Evolutionary conservation across 306 rosid genomes (phyloP), one percentile per base, ranked within the genome.

Genomic region (Sechiopsis laciniata): DNA sequence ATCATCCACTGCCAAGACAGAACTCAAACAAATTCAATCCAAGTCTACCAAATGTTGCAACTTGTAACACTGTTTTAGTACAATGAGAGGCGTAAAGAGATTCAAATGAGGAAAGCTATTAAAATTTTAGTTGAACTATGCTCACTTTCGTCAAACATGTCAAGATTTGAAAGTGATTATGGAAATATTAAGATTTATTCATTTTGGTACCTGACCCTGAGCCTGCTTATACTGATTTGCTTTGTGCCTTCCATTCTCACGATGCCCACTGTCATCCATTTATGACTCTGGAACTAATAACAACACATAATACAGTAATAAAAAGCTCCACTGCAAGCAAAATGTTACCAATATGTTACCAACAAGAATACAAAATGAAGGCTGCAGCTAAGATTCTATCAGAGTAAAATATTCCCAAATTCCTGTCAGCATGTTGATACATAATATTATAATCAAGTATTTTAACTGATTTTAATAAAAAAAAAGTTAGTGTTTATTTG

Each of bases 251-350:
- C 92, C 99, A 85, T 91, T 91, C 78, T 95, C 99, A 70, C 89
- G 90, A 74, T 88, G 95, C 76, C 92, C 95, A 35, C 88, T 82
- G 57, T 95, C 97, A 76, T 95, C 99, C 99, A 95, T 95, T 78
- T 73, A 80, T 78, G 79, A 79, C 66, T 48, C 76, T 73, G 65
- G 58, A 82, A 70, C 50, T 32, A 45, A 75, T 35, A 73, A 73
- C 76, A 82, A 62, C 74, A 68, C 82, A 42, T 13, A 69, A 69
- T 13, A 70, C 13, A 45, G 55, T 45, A 16, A 24, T 52, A 16
- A 22, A 70, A 55, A 14, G 58, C 57, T 68, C 66, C 65, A 35
- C 66, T 72, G 75, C 75, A 68, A 68, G 35, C 37, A 32, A 32
- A 32, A 32, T 32, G 37, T 32, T 3, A 32, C 37, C 4, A 66